phyloP scores from a whole-genome alignment of 306 rosid genomes.

The Cicer bijugum region DNA sequence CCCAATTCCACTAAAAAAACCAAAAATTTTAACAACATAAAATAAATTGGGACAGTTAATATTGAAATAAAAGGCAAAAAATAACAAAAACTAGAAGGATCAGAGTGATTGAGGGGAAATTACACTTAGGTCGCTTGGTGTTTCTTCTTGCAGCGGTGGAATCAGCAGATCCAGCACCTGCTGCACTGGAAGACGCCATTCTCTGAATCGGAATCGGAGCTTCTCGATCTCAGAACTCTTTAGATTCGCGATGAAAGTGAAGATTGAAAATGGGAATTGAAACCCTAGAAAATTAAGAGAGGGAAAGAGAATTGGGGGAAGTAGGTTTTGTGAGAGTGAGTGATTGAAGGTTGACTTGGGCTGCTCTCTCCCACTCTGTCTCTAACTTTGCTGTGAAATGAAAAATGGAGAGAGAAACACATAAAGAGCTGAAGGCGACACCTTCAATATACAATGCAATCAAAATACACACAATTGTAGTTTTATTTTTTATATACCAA shows the following conservation, averaged over 20 bases:
- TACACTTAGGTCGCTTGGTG: slow-evolving; percentile 94
- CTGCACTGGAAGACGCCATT: slow-evolving; percentile 76
- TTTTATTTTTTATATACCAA: no score
- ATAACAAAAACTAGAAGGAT: neutral
- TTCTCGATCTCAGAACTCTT: slow-evolving; percentile 8
- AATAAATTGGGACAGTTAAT: slow-evolving; percentile 13
- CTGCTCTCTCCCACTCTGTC: slow-evolving; percentile 12
- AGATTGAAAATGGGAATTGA: slow-evolving; percentile 24
- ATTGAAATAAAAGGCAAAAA: slow-evolving; percentile 21
- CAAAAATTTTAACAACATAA: slow-evolving; percentile 10
- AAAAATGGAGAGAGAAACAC: slow-evolving; percentile 24
- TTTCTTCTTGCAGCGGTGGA: slow-evolving; percentile 67
- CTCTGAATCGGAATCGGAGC: slow-evolving; percentile 53
- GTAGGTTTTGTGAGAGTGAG: slow-evolving; percentile 9
- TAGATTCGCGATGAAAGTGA: slow-evolving; percentile 13
- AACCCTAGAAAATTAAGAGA: slow-evolving; percentile 32
- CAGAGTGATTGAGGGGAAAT: slow-evolving; percentile 26
- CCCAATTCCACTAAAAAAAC: slow-evolving; percentile 2
- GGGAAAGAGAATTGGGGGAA: neutral
- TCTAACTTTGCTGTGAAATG: slow-evolving; percentile 2
- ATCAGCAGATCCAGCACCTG: slow-evolving; percentile 82
- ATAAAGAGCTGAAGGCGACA: neutral
- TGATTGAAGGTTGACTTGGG: slow-evolving; percentile 11
- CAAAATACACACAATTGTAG: no score
- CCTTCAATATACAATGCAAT: neutral